Evolutionary conservation across 192 early-diverging fungal genomes (phyloP).

Genomic region (Backusella parvicylindrica): DNA sequence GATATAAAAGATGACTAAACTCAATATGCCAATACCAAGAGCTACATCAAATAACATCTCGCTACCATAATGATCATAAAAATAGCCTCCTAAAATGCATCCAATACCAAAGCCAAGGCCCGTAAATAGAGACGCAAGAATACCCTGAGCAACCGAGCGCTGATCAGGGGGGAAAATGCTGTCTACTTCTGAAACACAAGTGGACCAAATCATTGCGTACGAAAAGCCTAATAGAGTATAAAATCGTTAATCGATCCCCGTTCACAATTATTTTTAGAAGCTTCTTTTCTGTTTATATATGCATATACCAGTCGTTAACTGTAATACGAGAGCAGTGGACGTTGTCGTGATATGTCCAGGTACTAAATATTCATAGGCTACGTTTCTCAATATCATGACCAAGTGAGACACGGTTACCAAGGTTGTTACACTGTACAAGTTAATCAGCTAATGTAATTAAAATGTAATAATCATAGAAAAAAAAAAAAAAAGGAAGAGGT

Average conservation of each 20-base stretch:
- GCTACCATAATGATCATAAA: constrained; percentile 25
- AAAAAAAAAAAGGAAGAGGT: not conserved
- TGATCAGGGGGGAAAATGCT: constrained; percentile 28
- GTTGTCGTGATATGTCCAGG: constrained; percentile 10
- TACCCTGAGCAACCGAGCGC: constrained; percentile 32
- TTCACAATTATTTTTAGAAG: not conserved
- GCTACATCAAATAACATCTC: constrained; percentile 8
- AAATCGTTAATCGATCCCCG: not conserved
- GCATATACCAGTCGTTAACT: constrained; percentile 18
- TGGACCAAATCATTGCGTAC: constrained; percentile 31
- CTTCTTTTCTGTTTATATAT: not conserved
- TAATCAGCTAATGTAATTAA: constrained; percentile 28
- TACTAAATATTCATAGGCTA: constrained; percentile 12
- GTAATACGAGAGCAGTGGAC: constrained; percentile 15
- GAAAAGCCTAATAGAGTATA: constrained; percentile 10
- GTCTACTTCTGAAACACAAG: constrained; percentile 30
- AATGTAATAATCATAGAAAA: not conserved
- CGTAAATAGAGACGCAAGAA: constrained; percentile 24
- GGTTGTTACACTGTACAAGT: constrained; percentile 19
- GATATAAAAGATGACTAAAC: constrained; percentile 2
- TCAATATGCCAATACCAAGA: not conserved
- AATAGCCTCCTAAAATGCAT: constrained; percentile 22
- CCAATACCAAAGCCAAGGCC: constrained; percentile 33
- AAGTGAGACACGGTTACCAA: constrained; percentile 27
- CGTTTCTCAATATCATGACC: constrained; percentile 14